phyloP scores from a whole-genome alignment of 257 asterid genomes.

The Jacaranda mimosifolia region DNA sequence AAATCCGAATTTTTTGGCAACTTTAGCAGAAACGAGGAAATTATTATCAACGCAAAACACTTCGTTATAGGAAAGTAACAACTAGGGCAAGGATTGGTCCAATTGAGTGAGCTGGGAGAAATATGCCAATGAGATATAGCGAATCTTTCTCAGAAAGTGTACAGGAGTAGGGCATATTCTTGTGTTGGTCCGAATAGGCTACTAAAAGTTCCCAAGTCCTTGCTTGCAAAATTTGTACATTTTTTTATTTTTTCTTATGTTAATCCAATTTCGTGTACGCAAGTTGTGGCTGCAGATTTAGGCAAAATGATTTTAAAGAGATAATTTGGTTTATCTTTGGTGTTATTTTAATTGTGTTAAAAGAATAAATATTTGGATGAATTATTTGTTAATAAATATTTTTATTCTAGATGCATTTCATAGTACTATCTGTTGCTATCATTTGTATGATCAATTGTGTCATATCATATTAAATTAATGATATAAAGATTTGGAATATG shows the following conservation, averaged over 20 bases:
- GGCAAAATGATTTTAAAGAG: no score
- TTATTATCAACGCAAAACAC: not conserved
- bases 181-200: not conserved
- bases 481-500: no score
- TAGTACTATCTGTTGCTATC: no score
- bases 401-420: no score
- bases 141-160: slow-evolving; percentile 35
- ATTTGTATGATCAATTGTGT: no score
- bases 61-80: slow-evolving; percentile 18
- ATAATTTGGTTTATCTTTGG: no score
- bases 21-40: slow-evolving; percentile 22
- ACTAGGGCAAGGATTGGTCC: slow-evolving; percentile 32
- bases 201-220: not conserved
- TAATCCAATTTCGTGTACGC: no score
- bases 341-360: no score
- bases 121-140: slow-evolving; percentile 32
- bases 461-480: no score
- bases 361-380: no score
- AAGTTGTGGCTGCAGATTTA: no score
- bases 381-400: no score
- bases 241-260: not conserved
- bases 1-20: slow-evolving; percentile 16
- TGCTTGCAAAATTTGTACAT: not conserved
- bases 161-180: slow-evolving; percentile 42
- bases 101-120: slow-evolving; percentile 15